These are phyloP conservation scores for Colletotrichum agaves DNA, from an alignment of 2,329 filamentous ascomycete genomes.

Conservation along the genomic window DNA sequence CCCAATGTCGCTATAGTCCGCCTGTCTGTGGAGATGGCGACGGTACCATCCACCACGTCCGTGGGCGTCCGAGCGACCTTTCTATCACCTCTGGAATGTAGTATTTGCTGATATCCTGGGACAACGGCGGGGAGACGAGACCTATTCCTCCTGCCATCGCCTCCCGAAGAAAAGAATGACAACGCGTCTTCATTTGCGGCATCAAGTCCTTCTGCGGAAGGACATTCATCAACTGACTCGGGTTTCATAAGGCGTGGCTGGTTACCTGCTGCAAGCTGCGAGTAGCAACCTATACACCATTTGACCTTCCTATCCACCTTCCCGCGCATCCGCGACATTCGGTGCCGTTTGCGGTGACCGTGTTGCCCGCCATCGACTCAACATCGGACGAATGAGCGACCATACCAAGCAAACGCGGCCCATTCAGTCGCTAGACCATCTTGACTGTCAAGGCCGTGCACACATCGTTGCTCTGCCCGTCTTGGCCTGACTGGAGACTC, in stretches of 20 bases:
- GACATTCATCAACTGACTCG: not conserved
- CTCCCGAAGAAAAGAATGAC: not conserved
- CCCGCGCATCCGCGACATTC: not conserved
- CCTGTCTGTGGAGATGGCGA: slow-evolving; percentile 1
- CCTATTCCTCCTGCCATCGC: not conserved
- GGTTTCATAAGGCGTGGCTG: not conserved
- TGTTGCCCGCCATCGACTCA: not conserved
- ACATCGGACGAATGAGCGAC: slow-evolving; percentile 2
- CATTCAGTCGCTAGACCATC: not conserved
- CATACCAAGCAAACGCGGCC: not conserved
- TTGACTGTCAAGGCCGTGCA: not conserved
- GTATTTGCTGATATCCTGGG: slow-evolving; percentile 21
- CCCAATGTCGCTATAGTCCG: not conserved
- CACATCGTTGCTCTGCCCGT: not conserved
- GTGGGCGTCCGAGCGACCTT: slow-evolving; percentile 28
- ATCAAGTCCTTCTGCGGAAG: not conserved
- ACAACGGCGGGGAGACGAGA: slow-evolving; percentile 16
- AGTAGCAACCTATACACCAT: not conserved
- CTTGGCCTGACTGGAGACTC: not conserved
- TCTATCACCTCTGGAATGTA: slow-evolving; percentile 16
- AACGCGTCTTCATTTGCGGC: slow-evolving; percentile 6
- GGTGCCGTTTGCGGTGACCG: slow-evolving; percentile 20
- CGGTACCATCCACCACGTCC: slow-evolving; percentile 12
- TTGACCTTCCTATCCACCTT: not conserved
- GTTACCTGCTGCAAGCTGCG: not conserved